phyloP scores from a whole-genome alignment of 495 filamentous ascomycete genomes.

The Hypoxylon cercidicola region DNA sequence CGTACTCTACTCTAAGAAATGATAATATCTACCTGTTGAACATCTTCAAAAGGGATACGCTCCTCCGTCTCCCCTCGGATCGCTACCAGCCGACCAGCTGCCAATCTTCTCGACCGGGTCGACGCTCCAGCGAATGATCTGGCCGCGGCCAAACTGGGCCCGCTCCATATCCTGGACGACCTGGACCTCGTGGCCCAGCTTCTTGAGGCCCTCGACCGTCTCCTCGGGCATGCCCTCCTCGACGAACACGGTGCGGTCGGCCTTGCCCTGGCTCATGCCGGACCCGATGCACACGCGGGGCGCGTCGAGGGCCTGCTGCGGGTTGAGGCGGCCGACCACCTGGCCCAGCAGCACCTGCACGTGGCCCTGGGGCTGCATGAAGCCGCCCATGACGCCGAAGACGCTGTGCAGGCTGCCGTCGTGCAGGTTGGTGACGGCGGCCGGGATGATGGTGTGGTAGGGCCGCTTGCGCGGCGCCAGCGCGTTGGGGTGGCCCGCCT shows the following conservation, averaged over 20 bases:
- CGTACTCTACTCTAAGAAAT: neutral
- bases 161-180: conserved; percentile 74
- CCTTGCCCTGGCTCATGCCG: conserved; percentile 62
- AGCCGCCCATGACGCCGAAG: conserved; percentile 97
- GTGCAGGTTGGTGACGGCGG: conserved; percentile 78
- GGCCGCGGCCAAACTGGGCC: conserved; percentile 86
- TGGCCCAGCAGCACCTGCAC: conserved; percentile 94
- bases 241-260: conserved; percentile 68
- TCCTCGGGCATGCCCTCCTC: conserved; percentile 85
- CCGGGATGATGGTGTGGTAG: conserved; percentile 98
- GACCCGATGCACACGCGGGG: conserved; percentile 85
- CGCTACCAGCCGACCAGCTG: conserved; percentile 88
- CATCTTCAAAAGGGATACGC: conserved; percentile 55
- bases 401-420: conserved; percentile 82
- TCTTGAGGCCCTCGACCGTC: conserved; percentile 70
- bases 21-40: too few relatives aligned
- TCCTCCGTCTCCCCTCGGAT: conserved; percentile 87
- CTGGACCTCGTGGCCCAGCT: conserved; percentile 77
- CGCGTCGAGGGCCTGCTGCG: conserved; percentile 90
- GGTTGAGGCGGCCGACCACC: conserved; percentile 82
- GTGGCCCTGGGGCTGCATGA: conserved; percentile 99
- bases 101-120: conserved; percentile 74
- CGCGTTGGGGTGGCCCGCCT: conserved; percentile 75
- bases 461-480: conserved; percentile 86
- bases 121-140: conserved; percentile 76